Conservation (phyloP, 345 rosid genomes). For the Brassica incana region DNA sequence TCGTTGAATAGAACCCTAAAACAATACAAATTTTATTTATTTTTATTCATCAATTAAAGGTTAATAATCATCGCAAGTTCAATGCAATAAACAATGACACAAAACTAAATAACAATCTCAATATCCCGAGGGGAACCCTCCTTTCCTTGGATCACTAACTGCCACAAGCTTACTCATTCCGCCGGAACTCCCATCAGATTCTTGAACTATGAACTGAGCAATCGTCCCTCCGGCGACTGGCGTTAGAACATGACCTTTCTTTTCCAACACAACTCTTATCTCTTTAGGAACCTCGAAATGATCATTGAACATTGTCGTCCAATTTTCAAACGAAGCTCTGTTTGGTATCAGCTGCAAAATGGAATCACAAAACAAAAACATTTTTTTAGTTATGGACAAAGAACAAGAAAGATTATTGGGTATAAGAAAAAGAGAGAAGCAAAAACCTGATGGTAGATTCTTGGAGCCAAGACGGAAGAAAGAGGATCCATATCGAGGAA, state of each 20-base stretch:
- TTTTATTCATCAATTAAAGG: neutral
- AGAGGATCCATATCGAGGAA: conserved; percentile 55
- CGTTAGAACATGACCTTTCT: conserved; percentile 51
- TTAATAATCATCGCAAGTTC: neutral
- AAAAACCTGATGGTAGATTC: conserved; percentile 62
- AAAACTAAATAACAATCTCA: conserved; percentile 22
- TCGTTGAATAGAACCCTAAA: neutral
- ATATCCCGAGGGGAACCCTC: conserved; percentile 62
- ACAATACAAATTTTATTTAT: neutral
- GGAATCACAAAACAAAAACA: neutral
- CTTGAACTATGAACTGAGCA: conserved; percentile 52
- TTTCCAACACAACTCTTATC: conserved; percentile 42
- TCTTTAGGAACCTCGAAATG: conserved; percentile 48
- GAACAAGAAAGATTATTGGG: neutral
- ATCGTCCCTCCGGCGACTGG: conserved; percentile 47
- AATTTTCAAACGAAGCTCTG: conserved; percentile 48
- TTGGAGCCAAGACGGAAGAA: conserved; percentile 57
- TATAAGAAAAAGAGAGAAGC: neutral
- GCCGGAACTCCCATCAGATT: conserved; percentile 24
- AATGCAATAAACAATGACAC: neutral
- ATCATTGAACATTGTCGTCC: conserved; percentile 52
- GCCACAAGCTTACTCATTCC: conserved; percentile 43
- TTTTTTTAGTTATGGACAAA: neutral
- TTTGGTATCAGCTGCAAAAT: conserved; percentile 53
- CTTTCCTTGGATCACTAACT: conserved; percentile 69